Evolutionary conservation across 2,329 filamentous ascomycete species (phyloP), one percentile per base, ranked within the genome.

Genomic region (Aspergillus sp.): DNA sequence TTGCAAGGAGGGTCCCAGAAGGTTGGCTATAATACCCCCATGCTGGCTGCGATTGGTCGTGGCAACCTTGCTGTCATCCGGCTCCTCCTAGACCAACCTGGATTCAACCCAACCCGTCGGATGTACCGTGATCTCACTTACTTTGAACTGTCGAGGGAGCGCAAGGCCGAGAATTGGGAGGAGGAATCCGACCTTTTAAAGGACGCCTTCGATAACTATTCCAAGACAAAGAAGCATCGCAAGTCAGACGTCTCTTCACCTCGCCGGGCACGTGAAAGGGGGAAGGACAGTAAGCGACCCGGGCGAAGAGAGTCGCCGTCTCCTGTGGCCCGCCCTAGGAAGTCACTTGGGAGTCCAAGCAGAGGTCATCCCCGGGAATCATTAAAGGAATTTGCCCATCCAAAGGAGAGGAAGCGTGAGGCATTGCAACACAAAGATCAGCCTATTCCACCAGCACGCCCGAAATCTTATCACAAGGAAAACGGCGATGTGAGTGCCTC

Each of bases 11-110:
- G 45, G 29, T 65, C 66, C 37, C 69, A 71, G 17, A 67, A 74
- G 37, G 62, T 71, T 26, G 86, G 91, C 36, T 80, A 83, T 49
- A 82, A 88, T 32, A 96, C 89, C 1, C 91, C 91, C 1, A 93
- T 98, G 69, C 73, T 95, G 24, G 86, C 88, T 37, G 88, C 91
- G 1, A 95, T 98, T 43, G 89, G 91, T 11, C 82, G 89, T 45
- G 76, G 75, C 4, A 91, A 94, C 48, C 72, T 91, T 30, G 82
- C 85, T 44, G 85, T 95, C 36, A 77, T 98, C 27, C 75, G 82
- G 36, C 66, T 94, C 8, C 70, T 95, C 5, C 66, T 94, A 5
- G 78, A 79, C 38, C 84, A 91, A 48, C 73, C 74, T 29, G 69
- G 71, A 15, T 95, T 96, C 53, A 80, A 98, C 48, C 88, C 91